phyloP scores from a whole-genome alignment of 2,329 filamentous ascomycete species.

The Trichoderma harzianum region DNA sequence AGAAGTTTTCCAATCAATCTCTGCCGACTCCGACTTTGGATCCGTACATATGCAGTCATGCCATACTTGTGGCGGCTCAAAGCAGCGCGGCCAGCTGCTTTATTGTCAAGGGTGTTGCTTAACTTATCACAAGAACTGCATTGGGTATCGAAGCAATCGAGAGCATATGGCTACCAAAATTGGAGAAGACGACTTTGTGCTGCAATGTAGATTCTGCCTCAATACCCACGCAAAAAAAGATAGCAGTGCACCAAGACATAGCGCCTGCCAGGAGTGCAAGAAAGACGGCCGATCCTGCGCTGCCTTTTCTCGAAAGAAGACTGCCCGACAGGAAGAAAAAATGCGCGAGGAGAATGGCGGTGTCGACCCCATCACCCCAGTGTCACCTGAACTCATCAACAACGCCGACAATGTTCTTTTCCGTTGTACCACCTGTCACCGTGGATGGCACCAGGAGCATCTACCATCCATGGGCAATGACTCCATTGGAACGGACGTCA shows the following conservation, averaged over 20 bases:
- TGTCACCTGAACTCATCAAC: conserved; percentile 65
- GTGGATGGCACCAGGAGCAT: conserved; percentile 82
- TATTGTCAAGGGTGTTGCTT: conserved; percentile 88
- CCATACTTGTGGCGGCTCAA: conserved; percentile 58
- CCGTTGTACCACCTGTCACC: conserved; percentile 72
- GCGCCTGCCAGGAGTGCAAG: conserved; percentile 69
- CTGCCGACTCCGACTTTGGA: conserved; percentile 63
- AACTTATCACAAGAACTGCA: conserved; percentile 77
- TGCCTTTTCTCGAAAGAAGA: conserved; percentile 70
- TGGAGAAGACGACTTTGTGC: conserved; percentile 69
- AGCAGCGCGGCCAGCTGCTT: conserved; percentile 63
- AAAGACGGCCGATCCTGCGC: conserved; percentile 64
- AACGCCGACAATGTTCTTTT: conserved; percentile 76
- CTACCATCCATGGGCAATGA: conserved; percentile 52
- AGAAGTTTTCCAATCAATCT: conserved; percentile 67
- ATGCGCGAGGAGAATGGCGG: conserved; percentile 75
- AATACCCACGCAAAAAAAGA: conserved; percentile 68
- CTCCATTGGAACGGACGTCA: conserved; percentile 33
- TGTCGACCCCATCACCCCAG: conserved; percentile 67
- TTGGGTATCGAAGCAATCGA: conserved; percentile 68
- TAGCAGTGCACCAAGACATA: conserved; percentile 62
- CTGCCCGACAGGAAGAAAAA: conserved; percentile 77
- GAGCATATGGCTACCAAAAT: conserved; percentile 93
- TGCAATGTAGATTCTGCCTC: conserved; percentile 88
- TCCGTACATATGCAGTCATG: conserved; percentile 68